Base-by-base conservation (phyloP, 257 asterid species). In the Plectranthus barbatus region DNA sequence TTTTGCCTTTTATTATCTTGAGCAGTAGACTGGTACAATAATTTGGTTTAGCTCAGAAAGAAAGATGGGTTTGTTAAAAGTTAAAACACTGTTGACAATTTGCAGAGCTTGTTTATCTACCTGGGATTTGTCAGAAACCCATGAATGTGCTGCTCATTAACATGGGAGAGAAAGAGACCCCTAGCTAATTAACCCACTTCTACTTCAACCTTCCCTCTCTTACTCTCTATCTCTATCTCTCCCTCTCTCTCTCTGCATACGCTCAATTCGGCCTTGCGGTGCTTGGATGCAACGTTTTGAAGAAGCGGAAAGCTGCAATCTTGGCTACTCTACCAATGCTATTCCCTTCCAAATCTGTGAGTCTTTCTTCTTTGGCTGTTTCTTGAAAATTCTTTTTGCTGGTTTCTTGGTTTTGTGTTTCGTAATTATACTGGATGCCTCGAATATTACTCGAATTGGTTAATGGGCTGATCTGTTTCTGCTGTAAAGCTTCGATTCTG, bases 71-170 rank as follows among this genome's bases (percentile, higher is more conserved):
- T 69, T 39, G 62, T 59, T 56, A 14, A n/a, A n/a, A n/a, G n/a
- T n/a, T n/a, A n/a, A 20, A 17, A 64, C 26, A 34, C 34, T 62
- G 39, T 67, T 63, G 26, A 23, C 64, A n/a, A 48, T n/a, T 42
- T 68, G 79, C 21, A 58, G 9, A 39, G 36, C 20, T 23, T 13
- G 60, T 55, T 67, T 67, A 17, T 72, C 68, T 47, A 60, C 74
- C 77, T 70, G 62, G 68, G 77, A 51, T 70, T 67, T 68, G 69
- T 74, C 72, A 59, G 74, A 72, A 67, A 55, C 57, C 64, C 58
- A 72, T 56, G 67, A 66, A 56, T 44, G 72, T 57, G 64, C 57
- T 56, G 52, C 49, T 54, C 17, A 55, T n/a, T 63, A 39, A 62
- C 66, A 42, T 44, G 64, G 40, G 63, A 44, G 72, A 50, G 62